phyloP scores from a whole-genome alignment of 176 grass and related monocot species.

The Eragrostis nindensis region DNA sequence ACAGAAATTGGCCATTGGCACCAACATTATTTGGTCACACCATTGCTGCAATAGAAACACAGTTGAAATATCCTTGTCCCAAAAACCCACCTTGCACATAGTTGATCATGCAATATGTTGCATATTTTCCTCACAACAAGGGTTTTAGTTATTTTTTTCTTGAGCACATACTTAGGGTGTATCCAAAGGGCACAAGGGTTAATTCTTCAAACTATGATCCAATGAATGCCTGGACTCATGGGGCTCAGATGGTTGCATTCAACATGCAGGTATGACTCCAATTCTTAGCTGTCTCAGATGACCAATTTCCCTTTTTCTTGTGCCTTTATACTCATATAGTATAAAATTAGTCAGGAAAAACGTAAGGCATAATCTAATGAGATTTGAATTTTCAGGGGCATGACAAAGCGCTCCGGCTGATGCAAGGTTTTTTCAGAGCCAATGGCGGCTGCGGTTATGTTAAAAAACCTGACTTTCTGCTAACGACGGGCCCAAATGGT shows the following conservation, averaged over 20 bases:
- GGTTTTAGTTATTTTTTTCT: too few species aligned
- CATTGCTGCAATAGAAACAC: background rate
- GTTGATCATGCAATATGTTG: background rate
- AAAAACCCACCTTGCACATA: background rate
- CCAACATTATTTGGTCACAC: background rate
- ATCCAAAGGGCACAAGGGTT: constrained; percentile 87
- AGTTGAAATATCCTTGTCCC: background rate
- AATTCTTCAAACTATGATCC: constrained; percentile 91
- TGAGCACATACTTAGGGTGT: constrained; percentile 64
- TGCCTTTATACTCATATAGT: too few species aligned
- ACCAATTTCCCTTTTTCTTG: background rate
- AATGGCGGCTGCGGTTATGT: constrained; percentile 91
- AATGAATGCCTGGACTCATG: constrained; percentile 82
- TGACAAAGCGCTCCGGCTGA: constrained; percentile 74
- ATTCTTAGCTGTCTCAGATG: background rate
- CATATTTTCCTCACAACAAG: too few species aligned
- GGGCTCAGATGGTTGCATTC: constrained; percentile 97
- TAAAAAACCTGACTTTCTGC: constrained; percentile 83
- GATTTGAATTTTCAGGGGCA: constrained; percentile 55
- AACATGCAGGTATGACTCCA: constrained; percentile 77
- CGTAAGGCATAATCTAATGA: background rate
- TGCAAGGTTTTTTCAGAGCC: constrained; percentile 96
- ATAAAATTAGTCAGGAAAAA: too few species aligned
- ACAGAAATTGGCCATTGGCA: constrained; percentile 26
- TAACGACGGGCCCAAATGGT: constrained; percentile 57